Evolutionary conservation across 495 filamentous ascomycete species (phyloP).

Genomic region (Elasticomyces elasticus): DNA sequence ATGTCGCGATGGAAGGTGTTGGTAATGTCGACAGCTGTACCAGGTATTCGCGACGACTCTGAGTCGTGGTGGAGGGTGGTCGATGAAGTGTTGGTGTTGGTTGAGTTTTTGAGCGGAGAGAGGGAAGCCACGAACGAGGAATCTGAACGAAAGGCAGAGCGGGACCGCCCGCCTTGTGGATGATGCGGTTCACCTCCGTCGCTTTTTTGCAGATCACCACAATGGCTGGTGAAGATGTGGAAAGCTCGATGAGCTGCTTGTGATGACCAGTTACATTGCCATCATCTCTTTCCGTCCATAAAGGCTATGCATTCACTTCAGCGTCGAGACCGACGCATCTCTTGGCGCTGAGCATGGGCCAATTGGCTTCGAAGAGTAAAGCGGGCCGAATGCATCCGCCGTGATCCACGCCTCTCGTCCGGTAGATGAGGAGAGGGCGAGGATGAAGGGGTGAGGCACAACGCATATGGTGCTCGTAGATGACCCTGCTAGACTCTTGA

Average conservation of each 20-base stretch:
- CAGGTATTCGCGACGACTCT: slow-evolving; percentile 5
- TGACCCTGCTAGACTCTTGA: no score
- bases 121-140: slow-evolving; percentile 3
- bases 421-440: no score
- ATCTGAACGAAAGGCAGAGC: background rate
- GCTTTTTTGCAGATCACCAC: no score
- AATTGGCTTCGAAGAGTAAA: no score
- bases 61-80: slow-evolving; percentile 1
- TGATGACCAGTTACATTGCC: slow-evolving; percentile 6
- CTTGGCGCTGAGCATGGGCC: slow-evolving; percentile 4
- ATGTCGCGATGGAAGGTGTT: slow-evolving; percentile 1
- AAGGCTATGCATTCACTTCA: slow-evolving; percentile 7
- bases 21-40: background rate
- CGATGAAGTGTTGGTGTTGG: slow-evolving; percentile 13
- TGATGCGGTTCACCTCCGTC: no score
- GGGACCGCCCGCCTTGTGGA: slow-evolving; percentile 4
- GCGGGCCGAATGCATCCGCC: no score
- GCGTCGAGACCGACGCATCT: background rate
- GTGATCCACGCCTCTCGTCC: no score
- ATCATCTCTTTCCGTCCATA: no score
- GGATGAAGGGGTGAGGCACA: no score
- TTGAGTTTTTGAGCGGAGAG: slow-evolving; percentile 5
- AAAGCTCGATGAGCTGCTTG: slow-evolving; percentile 10
- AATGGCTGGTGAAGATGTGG: background rate
- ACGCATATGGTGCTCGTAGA: no score